Conservation (phyloP, 2,329 filamentous ascomycete species). For the Geosmithia flava region DNA sequence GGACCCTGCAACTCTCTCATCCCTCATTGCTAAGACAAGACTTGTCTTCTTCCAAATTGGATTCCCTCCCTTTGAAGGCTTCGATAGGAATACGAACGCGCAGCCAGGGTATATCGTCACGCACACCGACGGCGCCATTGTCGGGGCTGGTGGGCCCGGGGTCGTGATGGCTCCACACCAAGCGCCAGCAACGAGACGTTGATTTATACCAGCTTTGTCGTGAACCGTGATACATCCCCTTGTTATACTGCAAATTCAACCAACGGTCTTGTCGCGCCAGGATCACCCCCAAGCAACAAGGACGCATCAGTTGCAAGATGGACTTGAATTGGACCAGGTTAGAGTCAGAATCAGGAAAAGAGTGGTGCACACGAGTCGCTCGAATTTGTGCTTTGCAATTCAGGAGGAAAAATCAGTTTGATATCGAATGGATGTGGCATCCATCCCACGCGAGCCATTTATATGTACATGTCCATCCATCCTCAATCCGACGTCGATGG, state of each 20-base stretch:
- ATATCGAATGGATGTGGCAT: slow-evolving; percentile 12
- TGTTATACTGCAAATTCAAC: slow-evolving; percentile 47
- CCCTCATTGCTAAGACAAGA: slow-evolving; percentile 66
- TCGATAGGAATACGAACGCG: slow-evolving; percentile 11
- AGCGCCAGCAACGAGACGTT: slow-evolving; percentile 54
- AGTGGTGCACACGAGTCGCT: too few species aligned
- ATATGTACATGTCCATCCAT: slow-evolving; percentile 27
- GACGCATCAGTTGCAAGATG: too few species aligned
- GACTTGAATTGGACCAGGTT: too few species aligned
- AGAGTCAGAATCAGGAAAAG: too few species aligned
- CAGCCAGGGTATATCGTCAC: slow-evolving; percentile 56
- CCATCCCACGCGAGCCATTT: slow-evolving; percentile 8
- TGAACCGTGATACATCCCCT: slow-evolving; percentile 83
- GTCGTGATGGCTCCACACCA: slow-evolving; percentile 26
- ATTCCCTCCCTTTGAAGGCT: slow-evolving; percentile 56
- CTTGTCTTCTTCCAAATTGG: slow-evolving; percentile 82
- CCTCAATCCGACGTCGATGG: slow-evolving; percentile 2
- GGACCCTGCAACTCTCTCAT: slow-evolving; percentile 54
- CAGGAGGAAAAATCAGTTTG: not conserved
- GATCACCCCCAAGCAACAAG: too few species aligned
- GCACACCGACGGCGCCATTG: slow-evolving; percentile 71
- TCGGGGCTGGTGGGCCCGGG: slow-evolving; percentile 46
- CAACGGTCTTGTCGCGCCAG: not conserved
- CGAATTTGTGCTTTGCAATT: too few species aligned
- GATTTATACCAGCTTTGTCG: slow-evolving; percentile 66